Percentiles rank a stretch among this genome's conserved stretches.
Conservation (phyloP, 164 flowering plant species). For the Vitis amurensis region DNA sequence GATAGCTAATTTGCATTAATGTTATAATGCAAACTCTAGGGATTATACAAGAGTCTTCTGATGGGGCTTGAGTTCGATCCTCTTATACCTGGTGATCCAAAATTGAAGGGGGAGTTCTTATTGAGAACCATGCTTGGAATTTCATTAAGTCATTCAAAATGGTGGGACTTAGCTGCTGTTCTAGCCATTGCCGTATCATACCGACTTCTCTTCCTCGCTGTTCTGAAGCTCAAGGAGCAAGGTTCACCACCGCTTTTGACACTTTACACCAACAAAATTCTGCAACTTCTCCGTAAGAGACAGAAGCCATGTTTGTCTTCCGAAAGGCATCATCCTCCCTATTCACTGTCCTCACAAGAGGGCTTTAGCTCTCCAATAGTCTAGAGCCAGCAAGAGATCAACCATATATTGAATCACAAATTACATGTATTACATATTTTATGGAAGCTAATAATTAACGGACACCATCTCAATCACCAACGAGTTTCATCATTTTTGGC, state of each 20-base stretch:
- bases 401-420: no score
- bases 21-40: constrained; percentile 36
- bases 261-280: constrained; percentile 39
- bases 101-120: constrained; percentile 52
- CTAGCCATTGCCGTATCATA: constrained; percentile 38
- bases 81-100: constrained; percentile 46
- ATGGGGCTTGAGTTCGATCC: constrained; percentile 68
- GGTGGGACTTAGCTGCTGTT: constrained; percentile 66
- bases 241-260: constrained; percentile 41
- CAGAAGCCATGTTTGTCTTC: constrained; percentile 37
- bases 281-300: constrained; percentile 47
- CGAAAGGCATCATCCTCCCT: constrained; percentile 34
- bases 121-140: constrained; percentile 37
- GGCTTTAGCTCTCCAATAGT: constrained; percentile 61
- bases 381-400: no score
- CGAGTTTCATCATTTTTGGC: no score
- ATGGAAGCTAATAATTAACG: no score
- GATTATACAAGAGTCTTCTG: constrained; percentile 68
- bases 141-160: constrained; percentile 49
- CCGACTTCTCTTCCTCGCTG: constrained; percentile 52
- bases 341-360: constrained; percentile 64
- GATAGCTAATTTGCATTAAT: no score
- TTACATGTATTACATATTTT: no score
- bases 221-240: constrained; percentile 63
- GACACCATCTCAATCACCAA: no score